Evolutionary conservation across 2,329 filamentous ascomycete genomes (phyloP), one percentile per base, ranked within the genome.

Genomic region (Cadophora luteo-olivacea): DNA sequence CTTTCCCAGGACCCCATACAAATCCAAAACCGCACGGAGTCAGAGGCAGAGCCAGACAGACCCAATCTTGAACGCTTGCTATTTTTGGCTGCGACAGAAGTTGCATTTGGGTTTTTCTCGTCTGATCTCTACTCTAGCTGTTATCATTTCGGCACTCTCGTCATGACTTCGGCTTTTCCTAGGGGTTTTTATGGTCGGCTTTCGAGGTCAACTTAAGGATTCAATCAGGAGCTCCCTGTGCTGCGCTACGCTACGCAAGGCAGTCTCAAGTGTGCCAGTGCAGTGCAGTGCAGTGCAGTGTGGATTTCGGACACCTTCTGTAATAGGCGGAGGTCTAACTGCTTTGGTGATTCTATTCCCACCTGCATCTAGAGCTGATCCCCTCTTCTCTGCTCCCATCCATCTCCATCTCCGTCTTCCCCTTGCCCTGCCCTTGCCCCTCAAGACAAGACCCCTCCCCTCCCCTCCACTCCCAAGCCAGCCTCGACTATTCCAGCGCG

Each of bases 31-130:
- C 57, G 36, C 55, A 58, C 55, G 32, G 7, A 36, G 7, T 32
- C 32, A 36, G 14, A 32, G 24, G 4, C 24, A 33, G 19, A 36
- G 29, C 16, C 29, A 57, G 29, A 57, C 33, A 45, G n/a, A 45
- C 7, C 22, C 22, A 25, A n/a, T 41, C 9, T 16, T 22, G 32
- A 58, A 11, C 11, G 11, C 6, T n/a, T 38, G 4, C 55, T 55
- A 38, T 58, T 38, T 36, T 36, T 58, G 33, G 33, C 55, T 58
- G 55, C 25, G n/a, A 16, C 52, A 55, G 14, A 33, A 49, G 8
- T 3, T 8, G 45, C 45, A 14, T 49, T 49, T 22, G 12, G 19
- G 6, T 22, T 22, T 49, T 29, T 22, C 45, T 7, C 45, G 12
- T 49, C 45, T 49, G n/a, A 49, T 49, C 45, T 48, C 16, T 45